A percentile compares a stretch with the other conserved stretches of the same genome.
Evolutionary conservation across 2,329 filamentous ascomycete species (phyloP).

Genomic region (Metarhizium album): DNA sequence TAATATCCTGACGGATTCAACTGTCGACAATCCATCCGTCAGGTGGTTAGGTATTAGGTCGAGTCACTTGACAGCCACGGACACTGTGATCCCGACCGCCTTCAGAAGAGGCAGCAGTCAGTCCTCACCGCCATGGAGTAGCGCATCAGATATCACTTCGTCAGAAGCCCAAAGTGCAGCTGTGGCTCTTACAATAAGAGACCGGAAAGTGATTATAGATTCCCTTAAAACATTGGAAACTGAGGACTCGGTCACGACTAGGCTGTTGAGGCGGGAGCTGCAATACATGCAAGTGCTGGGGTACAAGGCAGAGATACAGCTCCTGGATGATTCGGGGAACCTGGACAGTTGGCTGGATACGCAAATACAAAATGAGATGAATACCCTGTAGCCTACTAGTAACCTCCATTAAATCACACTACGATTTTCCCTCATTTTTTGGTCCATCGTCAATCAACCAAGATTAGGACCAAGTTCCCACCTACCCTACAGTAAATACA

Average conservation of each 20-base stretch:
- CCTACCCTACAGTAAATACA: not conserved
- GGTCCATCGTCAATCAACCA: too few relatives aligned
- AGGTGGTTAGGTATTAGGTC: slow-evolving; percentile 54
- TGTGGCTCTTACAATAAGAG: slow-evolving; percentile 36
- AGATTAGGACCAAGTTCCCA: too few relatives aligned
- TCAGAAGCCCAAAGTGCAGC: slow-evolving; percentile 19
- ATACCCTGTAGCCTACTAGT: not conserved
- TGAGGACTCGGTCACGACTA: not conserved
- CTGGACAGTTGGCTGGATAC: slow-evolving; percentile 39
- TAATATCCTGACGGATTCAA: slow-evolving; percentile 47
- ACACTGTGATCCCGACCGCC: not conserved
- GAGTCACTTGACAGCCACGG: slow-evolving; percentile 24
- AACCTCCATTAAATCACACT: not conserved
- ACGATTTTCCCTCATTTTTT: not conserved
- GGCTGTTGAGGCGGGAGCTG: slow-evolving; percentile 40
- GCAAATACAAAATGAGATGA: slow-evolving; percentile 19
- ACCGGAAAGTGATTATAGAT: slow-evolving; percentile 45
- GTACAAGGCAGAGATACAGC: slow-evolving; percentile 68
- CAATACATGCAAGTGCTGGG: slow-evolving; percentile 66
- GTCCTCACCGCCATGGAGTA: not conserved
- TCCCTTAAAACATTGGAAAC: slow-evolving; percentile 36
- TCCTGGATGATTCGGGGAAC: slow-evolving; percentile 46
- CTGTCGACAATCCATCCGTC: slow-evolving; percentile 38
- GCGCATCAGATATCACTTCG: slow-evolving; percentile 10
- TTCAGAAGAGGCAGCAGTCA: not conserved